Percentiles rank a stretch among this genome's conserved stretches.
Conservation (phyloP, 2,329 filamentous ascomycete species). For the Cercospora nicotianae region DNA sequence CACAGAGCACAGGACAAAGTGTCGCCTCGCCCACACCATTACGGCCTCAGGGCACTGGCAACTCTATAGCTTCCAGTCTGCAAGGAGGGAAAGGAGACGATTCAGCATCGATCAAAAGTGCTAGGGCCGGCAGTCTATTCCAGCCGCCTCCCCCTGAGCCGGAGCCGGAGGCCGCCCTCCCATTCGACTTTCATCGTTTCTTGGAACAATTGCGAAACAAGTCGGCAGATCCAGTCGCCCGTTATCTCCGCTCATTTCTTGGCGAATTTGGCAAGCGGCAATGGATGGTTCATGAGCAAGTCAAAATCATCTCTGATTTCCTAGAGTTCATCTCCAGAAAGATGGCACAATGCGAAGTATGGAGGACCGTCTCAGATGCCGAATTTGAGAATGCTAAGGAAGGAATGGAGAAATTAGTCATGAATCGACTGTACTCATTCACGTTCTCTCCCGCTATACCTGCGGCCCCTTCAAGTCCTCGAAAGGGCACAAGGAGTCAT, state of each 20-base stretch:
- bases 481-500: conserved; percentile 66
- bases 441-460: conserved; percentile 95
- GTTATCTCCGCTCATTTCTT: conserved; percentile 91
- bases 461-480: conserved; percentile 69
- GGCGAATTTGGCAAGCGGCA: conserved; percentile 95
- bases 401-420: conserved; percentile 99
- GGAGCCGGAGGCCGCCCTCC: conserved; percentile 71
- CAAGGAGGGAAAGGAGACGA: conserved; percentile 30
- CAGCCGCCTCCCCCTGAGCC: conserved; percentile 57
- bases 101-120: conserved; percentile 35
- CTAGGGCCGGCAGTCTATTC: conserved; percentile 51
- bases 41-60: conserved; percentile 30
- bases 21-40: conserved; percentile 21
- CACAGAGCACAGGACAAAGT: conserved; percentile 31
- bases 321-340: conserved; percentile 96
- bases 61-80: conserved; percentile 31
- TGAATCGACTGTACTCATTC: conserved; percentile 94
- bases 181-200: conserved; percentile 97
- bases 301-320: conserved; percentile 98
- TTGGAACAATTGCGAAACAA: conserved; percentile 93
- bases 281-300: conserved; percentile 99
- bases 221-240: conserved; percentile 95
- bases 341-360: conserved; percentile 96
- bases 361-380: conserved; percentile 90
- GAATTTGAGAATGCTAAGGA: conserved; percentile 98